phyloP scores from a whole-genome alignment of 768 basidiomycete species.

The Gautieria morchelliformis region DNA sequence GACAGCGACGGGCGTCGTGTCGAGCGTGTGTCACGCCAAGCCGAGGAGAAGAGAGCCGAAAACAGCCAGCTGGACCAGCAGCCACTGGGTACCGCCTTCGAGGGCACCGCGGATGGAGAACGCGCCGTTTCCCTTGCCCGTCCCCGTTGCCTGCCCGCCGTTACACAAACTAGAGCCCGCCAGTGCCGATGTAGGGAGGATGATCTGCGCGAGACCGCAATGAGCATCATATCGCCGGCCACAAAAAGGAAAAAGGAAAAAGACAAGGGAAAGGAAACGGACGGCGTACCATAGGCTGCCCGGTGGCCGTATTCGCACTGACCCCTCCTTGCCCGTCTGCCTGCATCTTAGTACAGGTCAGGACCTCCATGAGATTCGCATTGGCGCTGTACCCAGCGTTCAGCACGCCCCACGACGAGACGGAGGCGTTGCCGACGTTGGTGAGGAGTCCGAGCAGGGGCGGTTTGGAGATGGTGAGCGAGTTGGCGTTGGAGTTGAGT shows the following conservation, averaged over 20 bases:
- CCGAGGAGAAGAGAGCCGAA: not conserved
- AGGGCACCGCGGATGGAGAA: not conserved
- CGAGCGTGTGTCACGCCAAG: no score
- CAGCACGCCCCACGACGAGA: constrained; percentile 33
- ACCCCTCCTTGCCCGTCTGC: constrained; percentile 35
- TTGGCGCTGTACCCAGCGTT: constrained; percentile 29
- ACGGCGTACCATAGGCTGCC: not conserved
- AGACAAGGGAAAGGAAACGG: not conserved
- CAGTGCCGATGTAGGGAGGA: not conserved
- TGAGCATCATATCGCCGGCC: not conserved
- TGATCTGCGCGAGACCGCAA: not conserved
- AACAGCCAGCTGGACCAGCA: not conserved
- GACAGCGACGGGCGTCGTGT: no score
- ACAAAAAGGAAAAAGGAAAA: no score
- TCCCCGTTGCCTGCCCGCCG: not conserved
- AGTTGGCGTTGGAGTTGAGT: constrained; percentile 27
- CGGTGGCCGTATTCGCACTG: not conserved
- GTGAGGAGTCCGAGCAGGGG: constrained; percentile 49
- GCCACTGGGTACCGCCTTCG: not conserved
- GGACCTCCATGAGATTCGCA: constrained; percentile 40
- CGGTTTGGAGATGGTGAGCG: constrained; percentile 42
- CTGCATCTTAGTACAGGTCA: constrained; percentile 34
- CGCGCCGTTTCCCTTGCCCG: not conserved
- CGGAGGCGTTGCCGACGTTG: constrained; percentile 37
- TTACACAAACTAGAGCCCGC: not conserved